Conservation (phyloP, 2,329 filamentous ascomycete species). For the Nigrograna mackinnonii region DNA sequence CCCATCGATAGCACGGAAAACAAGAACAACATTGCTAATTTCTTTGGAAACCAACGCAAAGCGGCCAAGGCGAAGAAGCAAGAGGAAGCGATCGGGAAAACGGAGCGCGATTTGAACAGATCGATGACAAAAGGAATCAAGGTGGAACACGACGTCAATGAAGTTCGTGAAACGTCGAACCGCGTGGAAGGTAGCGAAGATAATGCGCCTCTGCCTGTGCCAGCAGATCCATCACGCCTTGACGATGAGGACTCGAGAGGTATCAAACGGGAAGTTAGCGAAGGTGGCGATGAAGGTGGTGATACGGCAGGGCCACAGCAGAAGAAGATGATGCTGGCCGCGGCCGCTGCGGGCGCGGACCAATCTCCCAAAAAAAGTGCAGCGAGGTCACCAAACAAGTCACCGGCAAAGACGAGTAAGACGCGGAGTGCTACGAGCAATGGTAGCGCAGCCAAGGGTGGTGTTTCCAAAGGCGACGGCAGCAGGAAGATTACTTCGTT, state of each 20-base stretch:
- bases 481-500: slow-evolving; percentile 63
- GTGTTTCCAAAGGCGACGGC: slow-evolving; percentile 48
- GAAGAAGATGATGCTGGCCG: slow-evolving; percentile 38
- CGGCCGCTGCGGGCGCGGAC: slow-evolving; percentile 20
- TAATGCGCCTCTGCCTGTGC: slow-evolving; percentile 55
- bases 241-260: slow-evolving; percentile 25
- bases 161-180: slow-evolving; percentile 48
- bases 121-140: slow-evolving; percentile 33
- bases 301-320: slow-evolving; percentile 37
- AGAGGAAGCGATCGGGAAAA: slow-evolving; percentile 13
- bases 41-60: slow-evolving; percentile 69
- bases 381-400: slow-evolving; percentile 14
- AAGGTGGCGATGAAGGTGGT: slow-evolving; percentile 34
- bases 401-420: slow-evolving; percentile 41
- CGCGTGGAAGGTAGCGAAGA: slow-evolving; percentile 51
- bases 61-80: slow-evolving; percentile 24
- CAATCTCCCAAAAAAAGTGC: slow-evolving; percentile 27
- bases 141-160: slow-evolving; percentile 43
- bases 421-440: slow-evolving; percentile 63
- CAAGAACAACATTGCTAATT: slow-evolving; percentile 91
- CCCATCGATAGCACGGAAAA: slow-evolving; percentile 85
- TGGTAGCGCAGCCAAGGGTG: slow-evolving; percentile 49
- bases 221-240: slow-evolving; percentile 13
- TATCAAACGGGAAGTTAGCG: slow-evolving; percentile 54
- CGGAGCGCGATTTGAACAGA: slow-evolving; percentile 25